Evolutionary conservation across 129 eudicot genomes (phyloP), one percentile per base, ranked within the genome.

Genomic region (Helianthus tuberosus): DNA sequence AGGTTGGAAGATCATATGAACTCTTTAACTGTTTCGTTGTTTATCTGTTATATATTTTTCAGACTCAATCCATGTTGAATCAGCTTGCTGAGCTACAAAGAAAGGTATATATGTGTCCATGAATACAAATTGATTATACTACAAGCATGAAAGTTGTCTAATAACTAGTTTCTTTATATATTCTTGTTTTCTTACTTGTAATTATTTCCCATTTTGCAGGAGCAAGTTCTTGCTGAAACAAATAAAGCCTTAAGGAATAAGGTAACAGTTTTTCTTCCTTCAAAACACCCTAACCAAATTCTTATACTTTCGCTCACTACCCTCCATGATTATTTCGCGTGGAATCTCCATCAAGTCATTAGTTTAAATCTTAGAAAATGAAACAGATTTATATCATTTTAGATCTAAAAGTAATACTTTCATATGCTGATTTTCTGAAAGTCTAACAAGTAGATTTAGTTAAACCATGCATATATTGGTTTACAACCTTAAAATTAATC

Each of bases 61-160:
- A 87, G 91, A 84, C 91, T 49, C 89, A 84, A 14, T 69, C 60
- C 67, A 74, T 87, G 84, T 76, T 81, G 71, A 84, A 87, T 77
- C 86, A 87, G 69, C 89, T 87, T 68, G 78, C 83, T 44, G 89
- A 84, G 59, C 88, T 87, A 72, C 88, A 79, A 76, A 75, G 86
- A 63, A 87, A 80, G 84, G 91, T 87, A 81, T 66, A 6, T 71
- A 47, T 75, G 27, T 64, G 55, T 44, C 25, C 68, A 1, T 41
- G 14, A 10, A 64, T 63, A n/a, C 52, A 11, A 35, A 49, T 12
- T 8, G 8, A 62, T 32, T 20, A 49, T 39, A 16, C 3, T 54
- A 46, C 11, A 17, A 36, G 43, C 36, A 43, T 57, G 15, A 50
- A 39, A 23, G 1, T 10, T 29, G 8, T 14, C 7, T 29, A 10